Percentiles rank a stretch among this genome's conserved stretches.
Conservation (phyloP, 2,329 filamentous ascomycete genomes). For the Fusarium begoniae region DNA sequence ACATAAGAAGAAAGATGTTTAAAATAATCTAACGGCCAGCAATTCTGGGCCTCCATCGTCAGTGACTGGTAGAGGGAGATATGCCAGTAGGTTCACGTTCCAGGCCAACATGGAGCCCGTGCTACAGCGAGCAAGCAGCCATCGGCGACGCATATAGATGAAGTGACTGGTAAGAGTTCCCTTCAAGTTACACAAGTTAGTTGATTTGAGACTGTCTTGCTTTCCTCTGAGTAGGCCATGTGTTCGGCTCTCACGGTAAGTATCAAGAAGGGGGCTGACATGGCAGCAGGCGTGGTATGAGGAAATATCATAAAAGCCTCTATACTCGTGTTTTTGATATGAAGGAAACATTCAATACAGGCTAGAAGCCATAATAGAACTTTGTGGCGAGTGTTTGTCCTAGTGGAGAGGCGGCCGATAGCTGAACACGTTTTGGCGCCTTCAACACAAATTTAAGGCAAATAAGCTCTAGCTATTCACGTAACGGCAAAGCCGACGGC, state of each 20-base stretch:
- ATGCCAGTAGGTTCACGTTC: constrained; percentile 6
- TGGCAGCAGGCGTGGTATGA: neutral
- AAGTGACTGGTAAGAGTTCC: neutral
- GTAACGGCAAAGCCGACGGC: constrained; percentile 16
- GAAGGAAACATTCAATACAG: neutral
- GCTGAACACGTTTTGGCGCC: neutral
- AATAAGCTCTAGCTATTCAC: constrained; percentile 13
- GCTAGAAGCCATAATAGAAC: neutral
- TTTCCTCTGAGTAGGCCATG: neutral
- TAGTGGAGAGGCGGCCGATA: neutral
- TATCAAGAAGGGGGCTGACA: neutral
- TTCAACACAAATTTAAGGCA: neutral
- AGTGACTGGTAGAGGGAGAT: neutral
- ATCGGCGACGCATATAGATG: neutral
- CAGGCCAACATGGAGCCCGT: neutral
- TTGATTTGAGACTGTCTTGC: neutral
- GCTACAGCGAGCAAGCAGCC: neutral
- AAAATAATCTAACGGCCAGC: neutral
- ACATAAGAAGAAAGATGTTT: neutral
- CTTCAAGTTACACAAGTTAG: neutral
- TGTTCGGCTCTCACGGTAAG: neutral
- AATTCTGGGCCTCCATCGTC: neutral
- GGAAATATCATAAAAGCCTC: neutral
- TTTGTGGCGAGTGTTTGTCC: neutral
- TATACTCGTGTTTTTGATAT: neutral